phyloP scores from a whole-genome alignment of 2,329 filamentous ascomycete genomes.

The Triangularia verruculosa region DNA sequence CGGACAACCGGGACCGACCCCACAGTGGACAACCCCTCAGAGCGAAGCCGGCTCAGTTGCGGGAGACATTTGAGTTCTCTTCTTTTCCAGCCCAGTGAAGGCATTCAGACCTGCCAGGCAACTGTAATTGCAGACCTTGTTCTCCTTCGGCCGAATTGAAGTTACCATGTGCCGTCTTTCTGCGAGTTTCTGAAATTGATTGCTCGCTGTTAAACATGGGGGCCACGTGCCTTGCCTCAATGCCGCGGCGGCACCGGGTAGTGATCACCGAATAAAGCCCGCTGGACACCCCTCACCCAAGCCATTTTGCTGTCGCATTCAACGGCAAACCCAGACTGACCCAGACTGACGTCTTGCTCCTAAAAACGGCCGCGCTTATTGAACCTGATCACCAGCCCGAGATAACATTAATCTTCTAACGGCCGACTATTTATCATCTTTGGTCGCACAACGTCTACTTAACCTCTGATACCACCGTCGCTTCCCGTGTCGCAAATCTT shows the following conservation, averaged over 20 bases:
- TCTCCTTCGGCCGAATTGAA: too few relatives aligned
- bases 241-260: conserved; percentile 4
- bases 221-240: not conserved
- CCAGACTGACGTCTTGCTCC: not conserved
- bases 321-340: not conserved
- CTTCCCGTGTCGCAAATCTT: not conserved
- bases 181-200: too few relatives aligned
- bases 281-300: not conserved
- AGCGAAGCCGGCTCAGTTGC: not conserved
- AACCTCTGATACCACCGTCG: not conserved
- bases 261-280: conserved; percentile 1
- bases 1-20: not conserved
- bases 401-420: not conserved
- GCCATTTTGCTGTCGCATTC: not conserved
- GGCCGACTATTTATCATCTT: not conserved
- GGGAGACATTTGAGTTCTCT: not conserved
- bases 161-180: not conserved
- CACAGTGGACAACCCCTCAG: not conserved
- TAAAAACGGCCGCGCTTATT: not conserved
- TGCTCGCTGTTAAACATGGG: too few relatives aligned
- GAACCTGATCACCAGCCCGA: not conserved
- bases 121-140: not conserved
- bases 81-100: not conserved
- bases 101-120: not conserved
- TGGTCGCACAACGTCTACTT: not conserved